Evolutionary conservation across 1,284 basidiomycete genomes (phyloP), one percentile per base, ranked within the genome.

Genomic region (Cutaneotrichosporon spelunceum): DNA sequence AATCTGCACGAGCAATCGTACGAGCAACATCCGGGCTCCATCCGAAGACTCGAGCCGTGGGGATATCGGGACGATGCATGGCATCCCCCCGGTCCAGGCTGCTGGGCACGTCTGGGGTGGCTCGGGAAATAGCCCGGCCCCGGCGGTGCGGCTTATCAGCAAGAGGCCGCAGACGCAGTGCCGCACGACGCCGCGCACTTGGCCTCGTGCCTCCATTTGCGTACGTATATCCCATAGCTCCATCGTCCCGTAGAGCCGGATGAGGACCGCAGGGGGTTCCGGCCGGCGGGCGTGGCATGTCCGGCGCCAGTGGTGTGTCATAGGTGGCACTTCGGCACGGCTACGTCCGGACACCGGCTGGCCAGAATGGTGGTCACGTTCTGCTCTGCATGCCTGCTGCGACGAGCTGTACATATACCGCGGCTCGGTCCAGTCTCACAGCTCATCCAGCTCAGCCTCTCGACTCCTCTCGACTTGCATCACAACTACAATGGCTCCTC

Each of bases 401-500:
- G 39, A 6, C 19, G 39, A 42, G 39, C 39, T 42, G 39, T 42
- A 42, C 39, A 42, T 42, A 42, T 42, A 42, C 39, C 13, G 39
- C 19, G 39, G 39, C n/a, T n/a, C 39, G n/a, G n/a, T n/a, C n/a
- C n/a, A n/a, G n/a, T n/a, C n/a, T n/a, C n/a, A n/a, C n/a, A n/a
- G n/a, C n/a, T n/a, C n/a, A n/a, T 19, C 39, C 39, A 16, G 19
- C 39, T 42, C 39, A n/a, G n/a, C n/a, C 19, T 21, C 39, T 33
- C 30, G 8, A 3, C 39, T 39, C 36, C 16, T 5, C 39, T 45
- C 48, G 6, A 8, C 48, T 49, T 21, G 26, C 34, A 8, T 39
- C 52, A 39, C 8, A 24, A n/a, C 23, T 8, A 49, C 56, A 57
- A 60, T 60, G 62, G 44, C 62, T 24, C 59, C 62, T n/a, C 24